A percentile compares a stretch with the other conserved stretches of the same genome.
Conservation (phyloP, 495 filamentous ascomycete genomes). For the Usnea hakonensis region DNA sequence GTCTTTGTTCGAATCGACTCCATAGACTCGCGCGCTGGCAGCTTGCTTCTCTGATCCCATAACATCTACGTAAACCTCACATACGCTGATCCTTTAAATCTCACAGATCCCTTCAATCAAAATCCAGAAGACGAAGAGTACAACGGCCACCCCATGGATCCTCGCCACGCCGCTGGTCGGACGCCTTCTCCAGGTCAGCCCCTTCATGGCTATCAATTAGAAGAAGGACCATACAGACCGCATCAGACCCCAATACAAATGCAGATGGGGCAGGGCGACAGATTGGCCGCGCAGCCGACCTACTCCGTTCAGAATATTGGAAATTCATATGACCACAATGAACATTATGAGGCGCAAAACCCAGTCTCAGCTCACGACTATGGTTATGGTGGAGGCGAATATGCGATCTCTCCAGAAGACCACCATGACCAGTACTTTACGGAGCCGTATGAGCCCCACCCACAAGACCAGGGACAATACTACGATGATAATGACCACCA, state of each 20-base stretch:
- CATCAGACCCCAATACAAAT: slow-evolving; percentile 54
- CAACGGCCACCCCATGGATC: slow-evolving; percentile 52
- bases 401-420: slow-evolving; percentile 68
- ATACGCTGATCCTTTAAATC: slow-evolving; percentile 1
- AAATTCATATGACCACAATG: slow-evolving; percentile 61
- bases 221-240: slow-evolving; percentile 55
- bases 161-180: slow-evolving; percentile 45
- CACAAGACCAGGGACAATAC: slow-evolving; percentile 40
- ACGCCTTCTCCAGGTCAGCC: slow-evolving; percentile 50
- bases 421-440: slow-evolving; percentile 85
- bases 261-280: slow-evolving; percentile 58
- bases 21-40: neutral
- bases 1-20: neutral
- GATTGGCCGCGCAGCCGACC: slow-evolving; percentile 66
- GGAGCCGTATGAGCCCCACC: slow-evolving; percentile 66
- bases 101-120: slow-evolving; percentile 15
- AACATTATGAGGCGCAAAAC: slow-evolving; percentile 52
- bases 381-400: slow-evolving; percentile 51
- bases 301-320: slow-evolving; percentile 77
- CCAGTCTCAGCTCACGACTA: slow-evolving; percentile 32
- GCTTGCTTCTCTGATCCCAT: neutral
- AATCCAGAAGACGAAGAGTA: slow-evolving; percentile 44
- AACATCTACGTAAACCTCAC: neutral
- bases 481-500: slow-evolving; percentile 51
- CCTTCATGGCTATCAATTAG: slow-evolving; percentile 60